Base-by-base conservation (phyloP, 495 filamentous ascomycete species). In the Penicillium mononematosum region DNA sequence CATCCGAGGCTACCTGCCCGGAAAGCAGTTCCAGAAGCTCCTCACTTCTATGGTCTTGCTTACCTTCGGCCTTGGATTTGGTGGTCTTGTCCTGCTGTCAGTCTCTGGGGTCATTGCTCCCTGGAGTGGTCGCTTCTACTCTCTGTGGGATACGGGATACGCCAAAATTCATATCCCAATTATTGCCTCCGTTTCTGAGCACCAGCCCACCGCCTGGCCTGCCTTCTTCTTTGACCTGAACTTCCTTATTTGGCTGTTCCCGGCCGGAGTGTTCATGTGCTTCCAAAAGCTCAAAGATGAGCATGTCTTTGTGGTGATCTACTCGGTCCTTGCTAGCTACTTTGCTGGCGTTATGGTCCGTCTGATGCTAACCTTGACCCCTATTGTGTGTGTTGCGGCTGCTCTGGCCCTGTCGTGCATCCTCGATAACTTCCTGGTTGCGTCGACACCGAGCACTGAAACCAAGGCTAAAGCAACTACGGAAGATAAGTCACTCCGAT, bases 161-260 rank as follows among this genome's bases (percentile, higher is more conserved):
- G 95, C 95, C 63, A 99, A 99, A 78, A 95, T 98, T 58, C 95
- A 99, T 64, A 99, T 99, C 69, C 95, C 95, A 34, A 99, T 99
- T 67, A 99, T 99, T 74, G 95, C 95, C 24, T 98, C 94, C 3
- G 95, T 99, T 27, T 99, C 95, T 8, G 95, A 99, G 72, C 95
- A 99, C 81, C 95, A 99, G 72, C 95, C 95, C 12, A 99, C 95
- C 25, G 95, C 95, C n/a, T 99, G 95, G 95, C 95, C 95, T 8
- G 92, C 95, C 34, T 99, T 97, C 83, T 99, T 98, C 78, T 99
- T 99, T 72, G 95, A 99, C 64, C 81, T 99, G 62, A 96, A 96
- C 75, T 84, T 99, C 80, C 80, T 99, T 58, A 96, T 99, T 75
- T 99, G 92, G 92, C 86, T 98, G 51, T 98, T 99, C 84, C 95